Conservation (phyloP, 2,329 filamentous ascomycete genomes). For the Pseudogymnoascus destructans region DNA sequence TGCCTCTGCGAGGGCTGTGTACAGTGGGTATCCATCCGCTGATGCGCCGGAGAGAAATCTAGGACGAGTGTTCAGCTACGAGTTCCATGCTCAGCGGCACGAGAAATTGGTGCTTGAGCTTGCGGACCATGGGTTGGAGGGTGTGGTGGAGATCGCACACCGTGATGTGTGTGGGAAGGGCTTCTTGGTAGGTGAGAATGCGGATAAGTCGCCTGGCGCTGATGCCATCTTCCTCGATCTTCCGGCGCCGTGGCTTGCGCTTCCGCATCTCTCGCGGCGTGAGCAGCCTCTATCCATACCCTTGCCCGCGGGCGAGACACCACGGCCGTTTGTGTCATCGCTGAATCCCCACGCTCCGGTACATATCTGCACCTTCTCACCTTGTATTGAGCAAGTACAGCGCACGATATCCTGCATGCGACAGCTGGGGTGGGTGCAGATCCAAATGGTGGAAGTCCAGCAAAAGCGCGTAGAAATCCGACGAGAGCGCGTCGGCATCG, state of each 20-base stretch:
- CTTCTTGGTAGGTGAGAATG: slow-evolving; percentile 42
- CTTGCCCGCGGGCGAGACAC: slow-evolving; percentile 9
- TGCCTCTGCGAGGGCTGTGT: slow-evolving; percentile 62
- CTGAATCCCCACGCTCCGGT: slow-evolving; percentile 60
- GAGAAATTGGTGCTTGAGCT: slow-evolving; percentile 58
- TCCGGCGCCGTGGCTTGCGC: slow-evolving; percentile 67
- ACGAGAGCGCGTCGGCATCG: slow-evolving; percentile 66
- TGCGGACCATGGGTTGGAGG: slow-evolving; percentile 49
- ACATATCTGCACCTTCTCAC: slow-evolving; percentile 86
- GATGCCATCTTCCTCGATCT: slow-evolving; percentile 68
- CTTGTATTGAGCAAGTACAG: slow-evolving; percentile 92
- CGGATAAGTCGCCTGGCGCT: slow-evolving; percentile 41
- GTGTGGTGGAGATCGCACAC: slow-evolving; percentile 59
- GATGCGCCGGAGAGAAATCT: slow-evolving; percentile 29
- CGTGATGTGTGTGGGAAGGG: slow-evolving; percentile 68
- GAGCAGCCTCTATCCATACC: slow-evolving; percentile 22
- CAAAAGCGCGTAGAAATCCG: slow-evolving; percentile 70
- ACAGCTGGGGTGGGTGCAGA: slow-evolving; percentile 74
- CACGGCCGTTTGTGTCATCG: slow-evolving; percentile 39
- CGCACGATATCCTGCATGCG: slow-evolving; percentile 72
- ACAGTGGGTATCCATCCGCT: slow-evolving; percentile 49
- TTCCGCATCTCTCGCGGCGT: slow-evolving; percentile 58
- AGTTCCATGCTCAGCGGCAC: slow-evolving; percentile 64
- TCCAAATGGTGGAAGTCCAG: slow-evolving; percentile 82
- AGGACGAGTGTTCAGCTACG: slow-evolving; percentile 70